These are phyloP conservation scores for Westerdykella sp. DNA, from an alignment of 2,329 filamentous ascomycete species.

Conservation along the genomic window DNA sequence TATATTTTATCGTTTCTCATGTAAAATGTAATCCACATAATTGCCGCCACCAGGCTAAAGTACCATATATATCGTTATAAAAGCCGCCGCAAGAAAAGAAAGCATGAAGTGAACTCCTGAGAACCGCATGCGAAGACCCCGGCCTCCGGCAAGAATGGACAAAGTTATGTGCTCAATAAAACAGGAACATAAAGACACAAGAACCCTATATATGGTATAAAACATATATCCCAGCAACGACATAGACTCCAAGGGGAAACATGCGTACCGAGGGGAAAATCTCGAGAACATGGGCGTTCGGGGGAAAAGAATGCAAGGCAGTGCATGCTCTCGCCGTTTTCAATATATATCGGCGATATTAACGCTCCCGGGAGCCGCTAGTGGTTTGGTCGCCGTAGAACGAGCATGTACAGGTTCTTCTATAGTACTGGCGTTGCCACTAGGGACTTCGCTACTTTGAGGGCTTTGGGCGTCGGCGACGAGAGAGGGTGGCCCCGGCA, in stretches of 20 bases:
- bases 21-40: no score
- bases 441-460: slow-evolving; percentile 60
- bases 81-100: no score
- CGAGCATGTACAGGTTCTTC: slow-evolving; percentile 38
- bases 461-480: slow-evolving; percentile 65
- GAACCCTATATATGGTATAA: slow-evolving; percentile 11
- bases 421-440: slow-evolving; percentile 54
- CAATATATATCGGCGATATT: slow-evolving; percentile 16
- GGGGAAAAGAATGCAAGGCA: slow-evolving; percentile 1
- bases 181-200: slow-evolving; percentile 2
- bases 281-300: no score
- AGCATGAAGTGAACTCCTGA: no score
- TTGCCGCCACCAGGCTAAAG: no score
- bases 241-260: slow-evolving; percentile 6
- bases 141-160: no score
- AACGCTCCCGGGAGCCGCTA: slow-evolving; percentile 10
- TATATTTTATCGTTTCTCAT: no score
- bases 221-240: slow-evolving; percentile 9
- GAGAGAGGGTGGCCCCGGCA: slow-evolving; percentile 56
- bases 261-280: slow-evolving; percentile 9
- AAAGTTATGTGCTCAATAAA: not conserved
- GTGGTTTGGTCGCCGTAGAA: slow-evolving; percentile 10
- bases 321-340: slow-evolving; percentile 7
- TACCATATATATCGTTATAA: no score
- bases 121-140: no score